Percentiles rank a stretch among this genome's conserved stretches.
These are phyloP conservation scores for Vigna nakashimae DNA, from an alignment of 306 rosid genomes.

Conservation along the genomic window DNA sequence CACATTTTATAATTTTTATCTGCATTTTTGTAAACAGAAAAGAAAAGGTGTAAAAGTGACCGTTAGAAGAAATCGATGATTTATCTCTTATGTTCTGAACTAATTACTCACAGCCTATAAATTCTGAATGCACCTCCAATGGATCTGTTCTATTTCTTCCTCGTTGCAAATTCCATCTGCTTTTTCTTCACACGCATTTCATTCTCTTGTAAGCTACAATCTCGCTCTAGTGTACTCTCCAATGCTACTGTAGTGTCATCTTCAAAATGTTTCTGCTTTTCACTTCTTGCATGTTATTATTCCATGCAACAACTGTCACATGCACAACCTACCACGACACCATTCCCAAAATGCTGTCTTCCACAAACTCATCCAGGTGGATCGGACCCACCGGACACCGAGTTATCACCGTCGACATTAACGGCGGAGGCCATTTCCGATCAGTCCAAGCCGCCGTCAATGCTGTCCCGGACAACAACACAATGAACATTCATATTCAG, in stretches of 20 bases:
- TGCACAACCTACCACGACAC: neutral
- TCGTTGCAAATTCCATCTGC: neutral
- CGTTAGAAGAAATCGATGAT: slow-evolving; percentile 48
- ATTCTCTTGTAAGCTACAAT: neutral
- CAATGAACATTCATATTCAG: slow-evolving; percentile 56
- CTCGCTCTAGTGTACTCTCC: neutral
- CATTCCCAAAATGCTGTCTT: neutral
- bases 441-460: slow-evolving; percentile 73
- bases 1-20: too few relatives aligned
- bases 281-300: slow-evolving; percentile 13
- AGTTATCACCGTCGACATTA: slow-evolving; percentile 51
- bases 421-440: slow-evolving; percentile 60
- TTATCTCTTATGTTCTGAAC: neutral
- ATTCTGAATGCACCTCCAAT: neutral
- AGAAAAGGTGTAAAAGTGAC: slow-evolving; percentile 40
- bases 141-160: neutral
- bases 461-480: slow-evolving; percentile 60
- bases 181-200: neutral
- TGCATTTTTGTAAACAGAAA: too few relatives aligned
- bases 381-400: slow-evolving; percentile 63
- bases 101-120: neutral
- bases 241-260: neutral
- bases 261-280: slow-evolving; percentile 18
- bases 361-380: slow-evolving; percentile 45
- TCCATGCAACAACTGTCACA: slow-evolving; percentile 43